Evolutionary conservation across 495 filamentous ascomycete species (phyloP).

Genomic region (Aspergillus kassunensis): DNA sequence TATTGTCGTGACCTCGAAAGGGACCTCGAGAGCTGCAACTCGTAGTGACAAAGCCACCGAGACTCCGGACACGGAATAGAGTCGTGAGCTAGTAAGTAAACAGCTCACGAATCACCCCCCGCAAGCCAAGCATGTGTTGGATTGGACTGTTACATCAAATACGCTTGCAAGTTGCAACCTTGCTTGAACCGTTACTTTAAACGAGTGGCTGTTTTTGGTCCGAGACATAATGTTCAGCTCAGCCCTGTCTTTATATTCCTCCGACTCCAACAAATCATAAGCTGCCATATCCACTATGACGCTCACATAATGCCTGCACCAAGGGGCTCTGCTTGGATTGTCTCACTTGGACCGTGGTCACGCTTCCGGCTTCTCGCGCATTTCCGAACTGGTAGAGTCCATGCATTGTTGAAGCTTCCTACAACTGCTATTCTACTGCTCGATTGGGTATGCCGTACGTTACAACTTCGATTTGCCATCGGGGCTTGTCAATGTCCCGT

Average conservation of each 20-base stretch:
- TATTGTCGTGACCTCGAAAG: background rate
- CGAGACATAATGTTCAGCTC: slow-evolving; percentile 2
- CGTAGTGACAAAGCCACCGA: no score
- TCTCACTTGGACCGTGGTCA: background rate
- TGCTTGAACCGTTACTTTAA: background rate
- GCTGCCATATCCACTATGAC: no score
- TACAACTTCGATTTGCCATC: slow-evolving; percentile 18
- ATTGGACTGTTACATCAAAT: slow-evolving; percentile 2
- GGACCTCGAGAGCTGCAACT: background rate
- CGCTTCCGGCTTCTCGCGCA: no score
- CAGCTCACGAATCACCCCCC: slow-evolving; percentile 2
- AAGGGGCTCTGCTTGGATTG: slow-evolving; percentile 1
- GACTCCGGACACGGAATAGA: no score
- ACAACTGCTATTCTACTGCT: no score
- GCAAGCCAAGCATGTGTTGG: slow-evolving; percentile 5
- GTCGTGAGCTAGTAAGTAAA: background rate
- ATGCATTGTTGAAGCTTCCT: no score
- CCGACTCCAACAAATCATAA: background rate
- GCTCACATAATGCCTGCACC: no score
- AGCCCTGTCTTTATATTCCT: background rate
- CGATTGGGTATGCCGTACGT: background rate
- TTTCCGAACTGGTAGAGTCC: no score
- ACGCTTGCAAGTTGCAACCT: background rate
- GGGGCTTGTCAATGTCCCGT: slow-evolving; percentile 46
- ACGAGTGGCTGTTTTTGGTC: background rate